Conservation (phyloP, 176 grass and related monocot genomes). For the Thinopyrum elongatum region DNA sequence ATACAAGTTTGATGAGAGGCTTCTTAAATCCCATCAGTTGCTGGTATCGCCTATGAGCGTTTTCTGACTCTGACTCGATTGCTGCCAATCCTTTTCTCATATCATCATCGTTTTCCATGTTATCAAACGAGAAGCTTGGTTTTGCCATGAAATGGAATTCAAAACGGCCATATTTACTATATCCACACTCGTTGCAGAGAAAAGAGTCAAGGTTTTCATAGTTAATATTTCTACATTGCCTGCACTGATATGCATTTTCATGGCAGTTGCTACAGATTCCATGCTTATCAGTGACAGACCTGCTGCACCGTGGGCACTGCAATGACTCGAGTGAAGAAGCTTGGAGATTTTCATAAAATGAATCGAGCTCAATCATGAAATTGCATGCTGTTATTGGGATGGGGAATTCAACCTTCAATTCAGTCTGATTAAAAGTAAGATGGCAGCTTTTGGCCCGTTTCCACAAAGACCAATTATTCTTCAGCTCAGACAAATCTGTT, state of each 20-base stretch:
- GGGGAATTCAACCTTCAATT: conserved; percentile 95
- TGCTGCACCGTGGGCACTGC: conserved; percentile 95
- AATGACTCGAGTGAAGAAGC: conserved; percentile 97
- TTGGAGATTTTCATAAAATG: conserved; percentile 98
- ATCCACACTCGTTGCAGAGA: conserved; percentile 99
- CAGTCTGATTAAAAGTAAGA: conserved; percentile 87
- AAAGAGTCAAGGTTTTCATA: conserved; percentile 99
- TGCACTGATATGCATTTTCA: conserved; percentile 99
- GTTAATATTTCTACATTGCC: conserved; percentile 96
- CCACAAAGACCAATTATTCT: conserved; percentile 99
- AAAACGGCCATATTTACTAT: conserved; percentile 99
- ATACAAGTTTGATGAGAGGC: conserved; percentile 93
- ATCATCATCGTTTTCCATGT: conserved; percentile 98
- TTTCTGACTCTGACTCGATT: conserved; percentile 96
- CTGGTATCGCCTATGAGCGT: conserved; percentile 96
- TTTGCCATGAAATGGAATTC: conserved; percentile 99
- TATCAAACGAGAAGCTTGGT: conserved; percentile 96
- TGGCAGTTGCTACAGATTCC: conserved; percentile 97
- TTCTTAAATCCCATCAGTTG: conserved; percentile 98
- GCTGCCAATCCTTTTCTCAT: conserved; percentile 97
- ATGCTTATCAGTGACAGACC: conserved; percentile 95
- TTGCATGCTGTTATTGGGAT: conserved; percentile 98
- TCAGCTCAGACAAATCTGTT: conserved; percentile 87
- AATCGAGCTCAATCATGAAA: conserved; percentile 99
- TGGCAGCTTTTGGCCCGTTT: conserved; percentile 97